These are phyloP conservation scores for Aspergillus versicolor DNA, from an alignment of 2,329 filamentous ascomycete genomes.

Conservation along the genomic window DNA sequence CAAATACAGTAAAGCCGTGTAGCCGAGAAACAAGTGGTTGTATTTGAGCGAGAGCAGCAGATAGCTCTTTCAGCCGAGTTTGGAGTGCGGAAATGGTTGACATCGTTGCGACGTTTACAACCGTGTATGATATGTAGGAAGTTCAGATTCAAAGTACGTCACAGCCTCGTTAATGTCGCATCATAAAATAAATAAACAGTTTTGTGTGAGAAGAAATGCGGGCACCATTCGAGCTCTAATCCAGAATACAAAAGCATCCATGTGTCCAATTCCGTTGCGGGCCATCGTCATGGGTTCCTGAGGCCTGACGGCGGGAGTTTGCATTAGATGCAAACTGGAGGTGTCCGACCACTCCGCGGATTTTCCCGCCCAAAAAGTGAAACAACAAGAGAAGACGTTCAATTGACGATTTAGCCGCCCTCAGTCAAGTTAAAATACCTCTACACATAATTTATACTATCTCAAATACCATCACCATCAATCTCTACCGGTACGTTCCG, in stretches of 20 bases:
- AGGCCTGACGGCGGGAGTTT: slow-evolving; percentile 25
- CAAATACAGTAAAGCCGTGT: slow-evolving; percentile 61
- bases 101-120: slow-evolving; percentile 28
- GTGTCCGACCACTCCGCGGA: slow-evolving; percentile 6
- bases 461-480: neutral
- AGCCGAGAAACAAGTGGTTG: slow-evolving; percentile 58
- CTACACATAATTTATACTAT: too few relatives aligned
- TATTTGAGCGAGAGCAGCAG: slow-evolving; percentile 53
- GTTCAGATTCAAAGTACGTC: too few relatives aligned
- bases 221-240: neutral
- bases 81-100: slow-evolving; percentile 42
- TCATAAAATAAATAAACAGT: neutral
- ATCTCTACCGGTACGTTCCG: neutral
- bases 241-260: slow-evolving; percentile 7
- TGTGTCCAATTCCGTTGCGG: slow-evolving; percentile 12
- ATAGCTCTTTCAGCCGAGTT: slow-evolving; percentile 52
- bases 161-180: neutral
- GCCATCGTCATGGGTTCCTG: slow-evolving; percentile 31
- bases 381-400: neutral
- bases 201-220: neutral
- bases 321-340: slow-evolving; percentile 21
- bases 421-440: neutral
- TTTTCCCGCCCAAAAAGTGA: slow-evolving; percentile 6
- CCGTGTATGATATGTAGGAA: neutral
- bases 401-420: neutral